phyloP scores from a whole-genome alignment of 352 stramenopile species.

The Pythium aristosporum region DNA sequence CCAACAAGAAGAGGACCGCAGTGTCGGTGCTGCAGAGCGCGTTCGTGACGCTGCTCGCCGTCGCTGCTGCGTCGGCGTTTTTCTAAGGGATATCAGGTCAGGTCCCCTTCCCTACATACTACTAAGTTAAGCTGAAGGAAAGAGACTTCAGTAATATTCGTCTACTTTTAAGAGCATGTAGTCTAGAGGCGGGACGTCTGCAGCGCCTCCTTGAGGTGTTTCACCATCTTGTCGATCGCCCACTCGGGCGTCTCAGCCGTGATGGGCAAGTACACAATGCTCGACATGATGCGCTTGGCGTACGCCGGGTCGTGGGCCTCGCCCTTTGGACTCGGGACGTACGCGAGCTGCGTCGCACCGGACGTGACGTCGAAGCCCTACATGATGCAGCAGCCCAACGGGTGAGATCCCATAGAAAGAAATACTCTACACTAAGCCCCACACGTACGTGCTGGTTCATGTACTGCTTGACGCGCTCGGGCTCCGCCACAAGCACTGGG shows the following conservation, averaged over 20 bases:
- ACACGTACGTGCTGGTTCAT: constrained; percentile 69
- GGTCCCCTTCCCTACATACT: background rate
- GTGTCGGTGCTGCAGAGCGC: background rate
- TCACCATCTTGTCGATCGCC: constrained; percentile 78
- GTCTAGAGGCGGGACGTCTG: constrained; percentile 29
- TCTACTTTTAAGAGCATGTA: background rate
- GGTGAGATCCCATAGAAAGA: too few species aligned
- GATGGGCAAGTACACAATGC: constrained; percentile 76
- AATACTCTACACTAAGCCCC: too few species aligned
- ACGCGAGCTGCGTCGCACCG: constrained; percentile 69
- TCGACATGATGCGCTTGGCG: constrained; percentile 76
- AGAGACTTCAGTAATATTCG: background rate
- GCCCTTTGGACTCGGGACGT: constrained; percentile 57
- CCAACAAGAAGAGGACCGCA: background rate
- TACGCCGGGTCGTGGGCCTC: constrained; percentile 50
- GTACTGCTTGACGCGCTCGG: constrained; percentile 47
- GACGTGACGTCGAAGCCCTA: constrained; percentile 83
- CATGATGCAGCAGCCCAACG: too few species aligned
- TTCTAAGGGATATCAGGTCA: background rate
- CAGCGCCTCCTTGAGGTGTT: constrained; percentile 56
- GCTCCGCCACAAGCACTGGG: constrained; percentile 63
- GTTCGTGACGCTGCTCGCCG: background rate
- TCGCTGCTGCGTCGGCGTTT: background rate
- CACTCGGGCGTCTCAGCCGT: constrained; percentile 75
- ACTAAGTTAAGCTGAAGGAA: background rate